Evolutionary conservation across 192 early-diverging fungal genomes (phyloP).

Genomic region (Backusella psychrophila): DNA sequence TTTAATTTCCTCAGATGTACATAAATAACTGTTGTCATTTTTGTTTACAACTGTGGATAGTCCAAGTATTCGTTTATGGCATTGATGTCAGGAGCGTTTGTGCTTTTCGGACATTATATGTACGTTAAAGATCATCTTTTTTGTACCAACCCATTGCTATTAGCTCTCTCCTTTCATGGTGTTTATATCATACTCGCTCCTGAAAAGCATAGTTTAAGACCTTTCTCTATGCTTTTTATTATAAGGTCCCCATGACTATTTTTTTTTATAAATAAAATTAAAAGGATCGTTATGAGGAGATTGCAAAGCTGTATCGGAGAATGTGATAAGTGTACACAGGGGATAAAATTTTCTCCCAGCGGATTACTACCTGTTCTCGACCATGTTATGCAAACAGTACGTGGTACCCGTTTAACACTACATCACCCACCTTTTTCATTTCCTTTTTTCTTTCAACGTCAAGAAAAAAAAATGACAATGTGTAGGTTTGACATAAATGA

Average conservation of each 20-base stretch:
- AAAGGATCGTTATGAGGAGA: background rate
- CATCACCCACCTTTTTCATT: too few relatives aligned
- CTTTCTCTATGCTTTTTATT: too few relatives aligned
- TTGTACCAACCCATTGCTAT: too few relatives aligned
- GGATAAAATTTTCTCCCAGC: background rate
- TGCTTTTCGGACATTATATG: background rate
- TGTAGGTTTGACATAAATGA: background rate
- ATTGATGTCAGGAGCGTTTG: background rate
- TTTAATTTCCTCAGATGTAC: background rate
- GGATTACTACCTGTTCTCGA: background rate
- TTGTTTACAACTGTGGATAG: background rate
- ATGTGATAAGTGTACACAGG: background rate
- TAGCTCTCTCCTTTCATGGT: too few relatives aligned
- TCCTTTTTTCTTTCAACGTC: too few relatives aligned
- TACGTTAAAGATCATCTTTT: background rate
- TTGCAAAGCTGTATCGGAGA: background rate
- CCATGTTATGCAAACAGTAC: background rate
- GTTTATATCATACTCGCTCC: too few relatives aligned
- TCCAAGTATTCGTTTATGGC: background rate
- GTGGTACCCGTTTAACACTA: too few relatives aligned
- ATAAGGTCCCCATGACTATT: background rate
- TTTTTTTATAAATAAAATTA: background rate
- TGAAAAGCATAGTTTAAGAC: too few relatives aligned
- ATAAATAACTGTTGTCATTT: background rate
- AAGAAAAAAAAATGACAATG: background rate